Evolutionary conservation across 2,329 filamentous ascomycete species (phyloP), one percentile per base, ranked within the genome.

Genomic region (Hypomyces perniciosus): DNA sequence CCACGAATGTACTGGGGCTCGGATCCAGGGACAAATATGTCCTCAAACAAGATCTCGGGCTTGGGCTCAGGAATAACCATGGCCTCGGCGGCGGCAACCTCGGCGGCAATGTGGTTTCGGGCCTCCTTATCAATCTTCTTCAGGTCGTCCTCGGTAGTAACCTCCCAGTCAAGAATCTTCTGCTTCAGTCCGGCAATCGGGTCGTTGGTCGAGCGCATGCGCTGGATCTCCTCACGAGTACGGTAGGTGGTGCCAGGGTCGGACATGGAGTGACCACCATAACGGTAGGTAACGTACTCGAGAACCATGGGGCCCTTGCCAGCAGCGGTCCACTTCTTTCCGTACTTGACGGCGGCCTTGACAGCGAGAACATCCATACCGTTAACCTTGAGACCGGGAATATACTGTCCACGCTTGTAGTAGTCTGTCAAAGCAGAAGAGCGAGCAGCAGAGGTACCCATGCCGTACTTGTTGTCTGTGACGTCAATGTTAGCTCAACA

Each of bases 351-450:
- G 58, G 93, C 93, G 48, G 92, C 90, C 82, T 96, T 96, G 72
- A 96, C 92, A 58, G 93, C 92, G 57, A 99, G 87, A 63, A 96
- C 90, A 70, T 99, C 93, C 93, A 99, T 99, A 68, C 90, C 93
- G 77, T 99, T 99, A 73, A 99, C 90, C 83, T 99, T 99, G 65
- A 99, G 84, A 77, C 93, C 93, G 52, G 93, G 92, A 62, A 99
- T 99, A 80, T 97, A 99, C 78, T 99, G 93, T 61, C 93, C 93
- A 76, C 93, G 92, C 86, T 97, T 97, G 84, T 99, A 97, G 85
- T 99, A 99, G 73, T 99, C 93, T 72, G 93, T 97, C 69, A 96
- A 77, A 64, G 93, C 93, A 54, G 93, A 92, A 55, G 93, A 91
- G 65, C 93, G 90, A 74, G 86, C 86, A 61, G 93, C 92, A 55